A percentile compares a stretch with the other conserved stretches of the same genome.
Conservation (phyloP, 192 early-diverging fungal genomes). For the Backusella australiensis region DNA sequence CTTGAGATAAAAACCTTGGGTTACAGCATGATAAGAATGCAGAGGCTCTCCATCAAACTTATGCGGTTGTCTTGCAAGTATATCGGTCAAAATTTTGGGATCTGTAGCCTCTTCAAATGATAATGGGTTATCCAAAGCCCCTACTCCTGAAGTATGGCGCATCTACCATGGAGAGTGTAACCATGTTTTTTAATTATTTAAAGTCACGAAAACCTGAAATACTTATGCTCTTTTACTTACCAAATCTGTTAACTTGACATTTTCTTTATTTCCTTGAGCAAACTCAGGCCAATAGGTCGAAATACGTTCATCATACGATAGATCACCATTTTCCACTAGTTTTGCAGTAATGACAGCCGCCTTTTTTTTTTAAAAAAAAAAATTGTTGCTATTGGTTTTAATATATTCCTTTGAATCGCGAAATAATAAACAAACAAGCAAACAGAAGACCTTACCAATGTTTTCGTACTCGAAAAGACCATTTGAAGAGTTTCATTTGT, state of each 20-base stretch:
- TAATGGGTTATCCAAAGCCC: conserved; percentile 53
- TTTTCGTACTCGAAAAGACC: conserved; percentile 64
- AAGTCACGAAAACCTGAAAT: background rate
- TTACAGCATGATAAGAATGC: conserved; percentile 60
- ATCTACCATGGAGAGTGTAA: conserved; percentile 27
- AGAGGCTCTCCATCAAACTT: conserved; percentile 54
- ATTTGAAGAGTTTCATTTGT: conserved; percentile 57
- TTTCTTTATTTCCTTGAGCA: conserved; percentile 62
- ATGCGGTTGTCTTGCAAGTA: conserved; percentile 59
- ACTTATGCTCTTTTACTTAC: conserved; percentile 1
- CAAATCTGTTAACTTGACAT: conserved; percentile 62
- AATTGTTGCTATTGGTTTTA: background rate
- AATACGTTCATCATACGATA: conserved; percentile 53
- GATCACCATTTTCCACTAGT: conserved; percentile 52
- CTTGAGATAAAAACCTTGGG: conserved; percentile 72
- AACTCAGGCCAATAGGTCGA: conserved; percentile 74
- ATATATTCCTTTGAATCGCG: conserved; percentile 41
- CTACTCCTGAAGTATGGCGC: conserved; percentile 62
- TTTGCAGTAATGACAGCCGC: conserved; percentile 52
- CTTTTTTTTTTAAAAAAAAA: conserved; percentile 1
- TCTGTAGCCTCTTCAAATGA: conserved; percentile 44
- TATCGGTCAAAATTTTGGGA: conserved; percentile 46
- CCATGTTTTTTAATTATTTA: background rate
- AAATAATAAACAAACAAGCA: background rate
- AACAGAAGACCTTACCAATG: conserved; percentile 40